Percentiles rank a stretch among this genome's conserved stretches.
phyloP scores from a whole-genome alignment of 805 yeast genomes.

The Saccharomycopsis guyanensis region DNA sequence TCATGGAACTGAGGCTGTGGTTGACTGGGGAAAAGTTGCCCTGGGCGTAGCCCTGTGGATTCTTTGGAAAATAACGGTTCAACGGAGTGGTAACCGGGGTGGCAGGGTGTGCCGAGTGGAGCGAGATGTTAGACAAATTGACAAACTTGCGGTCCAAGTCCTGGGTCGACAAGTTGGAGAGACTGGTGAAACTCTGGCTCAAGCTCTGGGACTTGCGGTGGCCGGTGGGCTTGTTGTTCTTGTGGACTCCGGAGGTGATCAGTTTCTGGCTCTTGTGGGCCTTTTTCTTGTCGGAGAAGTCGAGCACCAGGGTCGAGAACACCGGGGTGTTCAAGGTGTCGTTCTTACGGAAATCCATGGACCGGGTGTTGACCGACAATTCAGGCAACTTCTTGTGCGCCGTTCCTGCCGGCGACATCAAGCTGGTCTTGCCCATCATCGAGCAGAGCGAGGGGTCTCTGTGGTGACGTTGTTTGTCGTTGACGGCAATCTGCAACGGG shows the following conservation, averaged over 20 bases:
- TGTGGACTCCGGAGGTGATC: not conserved
- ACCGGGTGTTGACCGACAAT: conserved; percentile 1
- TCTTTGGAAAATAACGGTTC: not conserved
- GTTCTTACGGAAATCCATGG: conserved; percentile 8
- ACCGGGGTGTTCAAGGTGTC: conserved; percentile 16
- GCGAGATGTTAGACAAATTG: no score
- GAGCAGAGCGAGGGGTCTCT: conserved; percentile 14
- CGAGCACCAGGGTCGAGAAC: conserved; percentile 19
- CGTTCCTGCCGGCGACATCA: conserved; percentile 12
- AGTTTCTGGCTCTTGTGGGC: conserved; percentile 12
- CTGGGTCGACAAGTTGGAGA: conserved; percentile 6
- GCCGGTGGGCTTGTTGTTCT: conserved; percentile 1
- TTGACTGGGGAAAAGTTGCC: conserved; percentile 15
- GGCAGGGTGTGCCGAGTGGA: not conserved
- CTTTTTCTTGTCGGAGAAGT: conserved; percentile 10
- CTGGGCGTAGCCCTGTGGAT: conserved; percentile 6
- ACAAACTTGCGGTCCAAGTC: conserved; percentile 4
- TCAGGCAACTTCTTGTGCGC: conserved; percentile 4
- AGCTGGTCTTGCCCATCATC: conserved; percentile 13
- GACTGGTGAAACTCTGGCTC: conserved; percentile 9
- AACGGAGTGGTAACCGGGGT: not conserved
- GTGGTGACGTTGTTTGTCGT: conserved; percentile 1
- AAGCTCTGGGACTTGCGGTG: conserved; percentile 18
- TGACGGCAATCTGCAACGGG: not conserved
- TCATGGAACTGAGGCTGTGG: not conserved